Base-by-base conservation (phyloP, 169 alveolate species). In the Perkinsus chesapeaki region DNA sequence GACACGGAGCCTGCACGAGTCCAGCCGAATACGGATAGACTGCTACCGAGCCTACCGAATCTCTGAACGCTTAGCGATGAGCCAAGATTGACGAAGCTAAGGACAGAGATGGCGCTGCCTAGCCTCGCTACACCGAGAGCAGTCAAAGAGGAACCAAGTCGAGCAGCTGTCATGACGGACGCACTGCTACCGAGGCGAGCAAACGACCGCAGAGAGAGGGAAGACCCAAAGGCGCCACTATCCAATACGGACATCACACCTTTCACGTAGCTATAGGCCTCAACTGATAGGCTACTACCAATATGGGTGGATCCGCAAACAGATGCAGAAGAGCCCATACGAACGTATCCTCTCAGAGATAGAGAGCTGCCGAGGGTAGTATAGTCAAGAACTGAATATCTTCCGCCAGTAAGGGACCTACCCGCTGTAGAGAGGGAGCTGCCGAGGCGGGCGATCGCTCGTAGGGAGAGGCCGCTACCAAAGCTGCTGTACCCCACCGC, bases 231-330 rank as follows among this genome's bases (percentile, higher is more conserved):
- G 39, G 31, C n/a, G 36, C 36, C 5, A 5, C n/a, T 23, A 34
- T 91, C 48, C 92, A 91, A 37, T 10, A 91, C 60, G 37, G 73
- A 39, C 27, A 16, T 38, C 39, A 23, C 5, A 10, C 38, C 39
- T 31, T 31, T 47, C 72, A 91, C 39, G n/a, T 47, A 47, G 38
- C 72, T 19, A 36, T 23, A 20, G 60, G 73, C 72, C 48, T 20
- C 36, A 36, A 91, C 92, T 23, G 92, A 91, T 10, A 91, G 19
- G 92, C 92, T 91, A 60, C 92, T 39, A 34, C 92, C 92, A 23
- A 38, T 0, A 23, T 3, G 31, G 0, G 39, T 9, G 39, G 20
- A 38, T 9, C n/a, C 92, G 38, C 39, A 5, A 7, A 91, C 31
- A 37, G 92, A 91, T 27, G 39, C 37, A 0, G 92, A 48, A n/a